Base-by-base conservation (phyloP, 768 basidiomycete genomes). In the Hygrocybe coccinea region DNA sequence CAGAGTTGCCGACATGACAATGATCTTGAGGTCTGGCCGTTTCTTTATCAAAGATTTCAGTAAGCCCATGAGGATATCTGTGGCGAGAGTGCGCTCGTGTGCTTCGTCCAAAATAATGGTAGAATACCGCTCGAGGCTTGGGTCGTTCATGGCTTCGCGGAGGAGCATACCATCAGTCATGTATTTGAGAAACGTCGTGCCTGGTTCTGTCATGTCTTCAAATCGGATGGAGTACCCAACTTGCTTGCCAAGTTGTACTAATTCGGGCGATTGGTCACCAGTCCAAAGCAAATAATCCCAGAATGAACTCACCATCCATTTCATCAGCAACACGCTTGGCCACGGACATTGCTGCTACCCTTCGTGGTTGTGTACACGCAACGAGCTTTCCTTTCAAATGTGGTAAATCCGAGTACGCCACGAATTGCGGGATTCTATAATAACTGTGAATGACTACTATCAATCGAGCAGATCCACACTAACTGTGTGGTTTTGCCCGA, bases 111-210 rank as follows among this genome's bases (percentile, higher is more conserved):
- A 83, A 64, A 99, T 98, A 72, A 99, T 94, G 19, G 95, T 97
- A 17, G 92, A 95, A 70, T 99, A 99, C 3, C 94, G 84, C 24
- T 80, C 76, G 37, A 98, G 81, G 17, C 83, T 79, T 8, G 91
- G 89, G 71, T 98, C 95, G 71, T 95, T 91, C 95, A 97, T 99
- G 4, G 93, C 94, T 74, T 97, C 94, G 17, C 94, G 86, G n/a
- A 95, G 82, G 54, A 92, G 85, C 94, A 97, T 97, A 81, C 95
- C 97, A 63, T 99, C 97, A 14, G 97, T 99, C 95, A 98, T 97
- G 76, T 99, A 98, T 69, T 97, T 97, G 60, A 99, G 78, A 72
- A 99, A 97, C 0, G 97, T 98, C 33, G 87, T 89, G 0, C 90
- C 88, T 0, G 83, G 76, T 62, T 91, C 81, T 41, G 95, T 89